Conservation (phyloP, 345 rosid genomes). For the Camelina hispida region DNA sequence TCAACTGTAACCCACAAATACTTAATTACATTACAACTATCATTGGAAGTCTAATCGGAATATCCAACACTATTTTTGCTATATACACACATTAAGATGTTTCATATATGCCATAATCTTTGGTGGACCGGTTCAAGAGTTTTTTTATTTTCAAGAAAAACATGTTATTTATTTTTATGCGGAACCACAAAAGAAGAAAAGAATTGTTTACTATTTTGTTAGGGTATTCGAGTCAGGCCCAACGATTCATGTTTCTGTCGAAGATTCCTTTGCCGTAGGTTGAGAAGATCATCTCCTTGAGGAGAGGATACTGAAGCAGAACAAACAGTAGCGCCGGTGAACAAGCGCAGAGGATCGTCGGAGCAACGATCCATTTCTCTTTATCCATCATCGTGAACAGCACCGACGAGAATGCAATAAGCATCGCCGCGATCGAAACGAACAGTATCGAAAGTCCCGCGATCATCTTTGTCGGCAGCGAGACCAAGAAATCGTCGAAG, state of each 20-base stretch:
- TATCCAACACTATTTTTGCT: no score
- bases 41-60: no score
- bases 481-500: slow-evolving; percentile 40
- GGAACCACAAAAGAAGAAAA: no score
- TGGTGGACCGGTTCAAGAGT: no score
- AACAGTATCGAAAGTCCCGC: slow-evolving; percentile 44
- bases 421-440: slow-evolving; percentile 45
- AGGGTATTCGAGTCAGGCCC: no score
- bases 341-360: slow-evolving; percentile 36
- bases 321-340: slow-evolving; percentile 42
- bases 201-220: no score
- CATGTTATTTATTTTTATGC: no score
- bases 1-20: no score
- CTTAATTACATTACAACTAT: no score
- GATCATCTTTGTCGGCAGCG: slow-evolving; percentile 44
- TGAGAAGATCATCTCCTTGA: slow-evolving; percentile 36
- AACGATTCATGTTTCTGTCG: slow-evolving; percentile 38
- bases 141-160: no score
- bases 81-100: no score
- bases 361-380: slow-evolving; percentile 33
- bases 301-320: slow-evolving; percentile 44
- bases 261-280: slow-evolving; percentile 47
- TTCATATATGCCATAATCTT: no score
- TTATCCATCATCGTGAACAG: slow-evolving; percentile 26
- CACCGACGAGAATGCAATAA: slow-evolving; percentile 43